Evolutionary conservation across 768 basidiomycete species (phyloP), one percentile per base, ranked within the genome.

Genomic region (Macrolepiota dolichaula): DNA sequence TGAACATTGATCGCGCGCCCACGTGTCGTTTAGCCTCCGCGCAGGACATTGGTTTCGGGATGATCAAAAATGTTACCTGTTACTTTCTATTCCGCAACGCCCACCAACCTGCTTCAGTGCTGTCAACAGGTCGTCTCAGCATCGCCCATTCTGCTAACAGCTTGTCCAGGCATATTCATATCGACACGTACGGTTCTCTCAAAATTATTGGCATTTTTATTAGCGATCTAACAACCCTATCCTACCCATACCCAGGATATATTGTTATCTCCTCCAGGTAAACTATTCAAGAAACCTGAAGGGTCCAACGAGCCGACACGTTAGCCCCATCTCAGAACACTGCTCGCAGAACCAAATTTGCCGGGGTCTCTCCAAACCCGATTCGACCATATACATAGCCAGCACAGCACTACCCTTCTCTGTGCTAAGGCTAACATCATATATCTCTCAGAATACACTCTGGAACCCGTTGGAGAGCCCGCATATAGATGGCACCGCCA

Each of bases 401-500:
- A 32, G 29, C 29, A 3, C 29, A 3, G 29, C 29, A 32, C 29
- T 7, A 7, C 29, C 29, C 29, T 32, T 7, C 29, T 32, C 29
- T 32, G 29, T 7, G 7, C 29, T 32, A 42, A 11, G n/a, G 13
- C 12, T 4, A 12, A 42, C 40, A 6, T 24, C 25, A 49, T 42
- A 55, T 0, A 44, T 24, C 27, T 25, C 38, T 49, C 19, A 22
- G 5, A 36, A 11, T 37, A 37, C n/a, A n/a, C n/a, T n/a, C n/a
- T n/a, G n/a, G n/a, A n/a, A n/a, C n/a, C n/a, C n/a, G n/a, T n/a
- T n/a, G n/a, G n/a, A n/a, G n/a, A n/a, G n/a, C n/a, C 15, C 50
- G 4, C 15, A 40, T 15, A 22, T 32, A 25, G 42, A 92, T 94
- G 92, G 88, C 91, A 49, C 89, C 92, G 52, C 87, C 89, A 62